Evolutionary conservation across 768 basidiomycete genomes (phyloP), one percentile per base, ranked within the genome.

Genomic region (Tricholoma flavovirens): DNA sequence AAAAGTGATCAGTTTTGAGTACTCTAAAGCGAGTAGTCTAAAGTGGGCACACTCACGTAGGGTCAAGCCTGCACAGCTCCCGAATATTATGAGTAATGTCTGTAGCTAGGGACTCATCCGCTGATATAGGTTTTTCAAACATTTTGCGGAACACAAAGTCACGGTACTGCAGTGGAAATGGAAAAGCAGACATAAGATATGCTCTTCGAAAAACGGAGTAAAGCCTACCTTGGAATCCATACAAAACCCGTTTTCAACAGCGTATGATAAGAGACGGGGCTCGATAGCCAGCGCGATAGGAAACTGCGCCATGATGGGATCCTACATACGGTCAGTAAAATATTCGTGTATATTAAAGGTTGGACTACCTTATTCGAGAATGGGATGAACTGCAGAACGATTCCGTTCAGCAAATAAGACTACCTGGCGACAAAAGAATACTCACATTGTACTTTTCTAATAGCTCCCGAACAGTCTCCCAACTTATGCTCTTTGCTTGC

Each of bases 131-230:
- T 59, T 82, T 81, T 67, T 89, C 87, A 60, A 90, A 90, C 82
- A 90, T 90, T 68, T 89, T 89, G 48, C 89, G 85, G 66, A 91
- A 90, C n/a, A 91, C 83, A 62, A 90, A 91, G 65, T 90, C 84
- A 46, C 88, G 87, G 67, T 90, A 88, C 87, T 90, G 58, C 32
- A 54, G 30, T 3, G 55, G 10, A 56, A 32, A 29, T 21, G 32
- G 26, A 59, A 56, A 46, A 35, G 21, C 53, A 19, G 54, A 40
- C 43, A 54, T 24, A 50, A 29, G 36, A 46, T n/a, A 15, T n/a
- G 10, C 36, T 48, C 30, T 54, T 55, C 46, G 58, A 50, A 55
- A 49, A 51, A 56, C 40, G 30, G 51, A 49, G 26, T 40, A 21
- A 33, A 33, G 59, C 67, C 55, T 69, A 84, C 88, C 76, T 88